Base-by-base conservation (phyloP, 768 basidiomycete species). In the Suillus americanus region DNA sequence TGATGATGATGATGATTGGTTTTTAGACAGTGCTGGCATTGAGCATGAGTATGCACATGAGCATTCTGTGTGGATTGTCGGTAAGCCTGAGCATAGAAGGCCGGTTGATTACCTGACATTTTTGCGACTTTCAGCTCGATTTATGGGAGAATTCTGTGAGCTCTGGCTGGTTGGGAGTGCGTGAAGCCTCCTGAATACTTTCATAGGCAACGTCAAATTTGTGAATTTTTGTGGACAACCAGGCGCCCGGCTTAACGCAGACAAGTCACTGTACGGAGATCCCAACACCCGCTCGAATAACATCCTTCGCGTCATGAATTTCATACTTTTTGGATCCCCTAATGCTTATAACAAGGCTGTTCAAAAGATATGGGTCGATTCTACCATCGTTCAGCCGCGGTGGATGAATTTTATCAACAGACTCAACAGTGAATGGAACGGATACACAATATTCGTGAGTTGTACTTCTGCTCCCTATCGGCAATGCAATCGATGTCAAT, bases 371-470 rank as follows among this genome's bases (percentile, higher is more conserved):
- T 85, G 77, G 78, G 77, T 82, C 2, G 85, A 86, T 70, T 68
- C 70, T 0, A 74, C 79, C 8, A 74, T 83, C 62, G 76, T 78
- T 43, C 65, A 74, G 14, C 68, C 69, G 6, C 68, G 73, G 6
- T 86, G 84, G 83, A 67, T 71, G 5, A 70, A 74, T 10, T 80
- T 81, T 60, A 77, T 86, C 33, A 61, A 61, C 7, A 79, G 79
- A n/a, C 73, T 85, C 35, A 78, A 76, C 30, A 73, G 74, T 6
- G 82, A 86, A 67, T 84, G 82, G 85, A 73, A 79, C 62, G 79
- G 81, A 55, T 79, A 83, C 55, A 80, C 79, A 23, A 79, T 83
- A 51, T 82, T 80, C 62, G 85, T 86, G 56, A 43, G 82, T 68
- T 37, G 68, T 28, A 43, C 30, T 28, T 12, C 23, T 20, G 9